A percentile compares a stretch with the other conserved stretches of the same genome.
Evolutionary conservation across 2,329 filamentous ascomycete species (phyloP).

Genomic region (Cercospora berteroae): DNA sequence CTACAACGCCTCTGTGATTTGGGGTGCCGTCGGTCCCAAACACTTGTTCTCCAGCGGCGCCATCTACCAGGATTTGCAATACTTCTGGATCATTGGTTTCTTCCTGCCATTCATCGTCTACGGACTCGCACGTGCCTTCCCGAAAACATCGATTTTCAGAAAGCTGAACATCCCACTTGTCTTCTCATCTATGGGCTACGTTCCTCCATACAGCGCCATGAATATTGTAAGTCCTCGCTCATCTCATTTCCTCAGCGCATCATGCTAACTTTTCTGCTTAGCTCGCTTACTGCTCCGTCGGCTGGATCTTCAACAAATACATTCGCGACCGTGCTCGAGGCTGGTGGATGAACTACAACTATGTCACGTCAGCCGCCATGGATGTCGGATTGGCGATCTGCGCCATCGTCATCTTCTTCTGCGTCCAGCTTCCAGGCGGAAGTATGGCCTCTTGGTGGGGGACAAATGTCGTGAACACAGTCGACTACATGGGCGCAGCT

Average conservation of each 20-base stretch:
- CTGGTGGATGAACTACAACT: conserved; percentile 77
- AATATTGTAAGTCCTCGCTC: conserved; percentile 48
- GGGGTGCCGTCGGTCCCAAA: conserved; percentile 30
- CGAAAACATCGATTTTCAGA: conserved; percentile 19
- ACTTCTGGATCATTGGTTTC: conserved; percentile 77
- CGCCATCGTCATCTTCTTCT: conserved; percentile 84
- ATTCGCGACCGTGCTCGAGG: conserved; percentile 65
- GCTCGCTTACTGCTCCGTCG: conserved; percentile 80
- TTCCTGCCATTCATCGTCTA: conserved; percentile 72
- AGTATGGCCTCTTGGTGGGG: conserved; percentile 71
- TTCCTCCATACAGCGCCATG: conserved; percentile 75
- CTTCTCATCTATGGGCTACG: conserved; percentile 79
- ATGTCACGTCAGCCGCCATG: conserved; percentile 80
- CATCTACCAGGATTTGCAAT: conserved; percentile 74
- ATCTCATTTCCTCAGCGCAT: neutral
- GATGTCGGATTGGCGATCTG: conserved; percentile 81
- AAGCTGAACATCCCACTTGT: conserved; percentile 59
- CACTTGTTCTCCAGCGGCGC: conserved; percentile 58
- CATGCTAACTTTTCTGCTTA: conserved; percentile 46
- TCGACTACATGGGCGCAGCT: conserved; percentile 19
- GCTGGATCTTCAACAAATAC: conserved; percentile 78
- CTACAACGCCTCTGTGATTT: conserved; percentile 29
- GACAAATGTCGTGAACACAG: conserved; percentile 17
- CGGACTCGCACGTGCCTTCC: conserved; percentile 51
- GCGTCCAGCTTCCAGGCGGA: conserved; percentile 75